A percentile compares a stretch with the other conserved stretches of the same genome.
Evolutionary conservation across 2,329 filamentous ascomycete species (phyloP).

Genomic region (Trichoderma aggressivum): DNA sequence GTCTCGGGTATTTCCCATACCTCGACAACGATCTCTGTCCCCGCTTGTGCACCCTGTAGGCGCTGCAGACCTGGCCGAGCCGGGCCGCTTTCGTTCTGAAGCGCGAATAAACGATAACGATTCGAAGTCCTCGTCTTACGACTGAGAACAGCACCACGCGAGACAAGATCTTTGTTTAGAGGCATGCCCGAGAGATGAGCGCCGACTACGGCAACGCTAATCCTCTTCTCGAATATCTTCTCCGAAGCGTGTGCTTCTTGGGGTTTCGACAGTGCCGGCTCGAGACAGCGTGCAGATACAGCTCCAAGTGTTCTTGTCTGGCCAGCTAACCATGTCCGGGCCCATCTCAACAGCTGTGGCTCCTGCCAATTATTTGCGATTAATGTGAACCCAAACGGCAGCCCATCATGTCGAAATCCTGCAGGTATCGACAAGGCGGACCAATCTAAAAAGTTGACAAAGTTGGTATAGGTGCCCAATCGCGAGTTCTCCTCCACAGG

Average conservation of each 20-base stretch:
- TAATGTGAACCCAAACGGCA: neutral
- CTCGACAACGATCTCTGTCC: neutral
- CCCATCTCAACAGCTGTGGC: neutral
- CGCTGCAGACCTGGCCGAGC: neutral
- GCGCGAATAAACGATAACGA: neutral
- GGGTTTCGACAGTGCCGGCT: neutral
- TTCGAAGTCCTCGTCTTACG: neutral
- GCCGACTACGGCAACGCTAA: neutral
- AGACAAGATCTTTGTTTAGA: neutral
- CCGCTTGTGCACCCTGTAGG: neutral
- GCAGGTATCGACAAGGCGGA: neutral
- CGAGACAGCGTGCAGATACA: neutral
- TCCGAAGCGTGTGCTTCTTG: neutral
- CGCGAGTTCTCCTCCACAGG: neutral
- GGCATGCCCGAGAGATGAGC: neutral
- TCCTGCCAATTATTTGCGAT: neutral
- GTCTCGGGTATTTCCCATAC: neutral
- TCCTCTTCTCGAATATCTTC: neutral
- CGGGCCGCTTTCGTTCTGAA: neutral
- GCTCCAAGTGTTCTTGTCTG: neutral
- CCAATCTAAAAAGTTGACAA: neutral
- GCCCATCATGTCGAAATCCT: neutral
- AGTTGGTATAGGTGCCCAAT: neutral
- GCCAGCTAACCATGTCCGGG: neutral
- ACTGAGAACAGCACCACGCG: neutral